Base-by-base conservation (phyloP, 208 protist genomes). In the Trypanosoma mega region DNA sequence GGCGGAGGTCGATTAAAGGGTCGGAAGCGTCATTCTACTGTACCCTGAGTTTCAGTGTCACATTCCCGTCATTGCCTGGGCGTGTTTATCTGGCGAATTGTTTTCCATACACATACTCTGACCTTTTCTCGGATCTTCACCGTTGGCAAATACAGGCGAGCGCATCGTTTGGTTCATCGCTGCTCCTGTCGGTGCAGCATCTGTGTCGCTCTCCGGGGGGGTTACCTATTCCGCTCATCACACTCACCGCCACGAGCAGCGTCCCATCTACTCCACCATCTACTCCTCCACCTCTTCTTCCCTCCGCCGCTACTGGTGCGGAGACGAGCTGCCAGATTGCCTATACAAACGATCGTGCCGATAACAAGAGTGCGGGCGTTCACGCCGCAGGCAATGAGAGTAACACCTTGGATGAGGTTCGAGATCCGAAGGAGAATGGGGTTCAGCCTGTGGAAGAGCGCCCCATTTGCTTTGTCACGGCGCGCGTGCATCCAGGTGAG, bases 401-500 rank as follows among this genome's bases (percentile, higher is more conserved):
- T 49, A 20, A 56, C 8, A 44, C 43, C n/a, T 31, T 14, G 24
- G 30, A 30, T 0, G 31, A 26, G 7, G 39, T 2, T 24, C 20
- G n/a, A 16, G 34, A 56, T 12, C 47, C 27, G 20, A 46, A 49
- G 23, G 9, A 2, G 11, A 11, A 24, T 24, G n/a, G 31, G 5
- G 33, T n/a, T 27, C 16, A 6, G 34, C 8, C 49, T 9, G 81
- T 95, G 9, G 73, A 68, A 12, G 33, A 62, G 11, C 71, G 84
- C 30, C 89, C 89, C 14, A 74, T 97, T 8, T 86, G 74, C 48
- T 51, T 99, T 18, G 61, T 99, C 8, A 87, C 94, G 0, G 95
- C 97, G 0, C 89, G 98, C 11, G 97, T 99, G 11, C 98, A 99
- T 59, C 98, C 98, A 0, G 98, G 98, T 20, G 98, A 99, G 76